phyloP scores from a whole-genome alignment of 2,329 filamentous ascomycete genomes.

The Atkinsonella hypoxylon region DNA sequence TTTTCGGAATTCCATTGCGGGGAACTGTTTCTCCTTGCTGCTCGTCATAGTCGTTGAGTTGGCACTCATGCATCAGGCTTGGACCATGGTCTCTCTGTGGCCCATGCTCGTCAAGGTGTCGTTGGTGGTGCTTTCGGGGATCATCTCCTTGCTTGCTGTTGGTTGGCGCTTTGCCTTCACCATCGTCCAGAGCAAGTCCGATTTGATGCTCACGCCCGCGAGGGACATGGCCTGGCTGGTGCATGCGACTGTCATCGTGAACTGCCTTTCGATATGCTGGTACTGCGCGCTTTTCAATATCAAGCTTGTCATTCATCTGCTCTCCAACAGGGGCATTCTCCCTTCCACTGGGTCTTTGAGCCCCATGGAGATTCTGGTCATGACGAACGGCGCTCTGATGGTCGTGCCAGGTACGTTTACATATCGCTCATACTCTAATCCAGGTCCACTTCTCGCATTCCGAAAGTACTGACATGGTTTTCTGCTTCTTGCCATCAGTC shows the following conservation, averaged over 20 bases:
- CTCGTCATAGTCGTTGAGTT: slow-evolving; percentile 33
- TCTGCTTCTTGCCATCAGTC: slow-evolving; percentile 20
- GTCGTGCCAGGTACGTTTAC: slow-evolving; percentile 35
- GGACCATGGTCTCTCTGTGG: slow-evolving; percentile 40
- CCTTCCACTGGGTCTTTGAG: slow-evolving; percentile 29
- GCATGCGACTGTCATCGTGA: slow-evolving; percentile 25
- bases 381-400: slow-evolving; percentile 46
- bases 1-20: slow-evolving; percentile 24
- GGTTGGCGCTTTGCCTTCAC: slow-evolving; percentile 22
- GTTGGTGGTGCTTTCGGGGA: slow-evolving; percentile 20
- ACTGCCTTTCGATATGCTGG: slow-evolving; percentile 34
- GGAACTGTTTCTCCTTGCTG: slow-evolving; percentile 30
- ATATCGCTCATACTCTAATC: neutral
- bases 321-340: slow-evolving; percentile 34
- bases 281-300: slow-evolving; percentile 45
- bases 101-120: slow-evolving; percentile 20
- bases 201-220: slow-evolving; percentile 15
- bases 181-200: slow-evolving; percentile 23
- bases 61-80: slow-evolving; percentile 39
- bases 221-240: slow-evolving; percentile 24
- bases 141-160: slow-evolving; percentile 22
- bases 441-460: neutral
- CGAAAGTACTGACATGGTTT: neutral
- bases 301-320: slow-evolving; percentile 36
- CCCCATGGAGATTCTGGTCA: slow-evolving; percentile 42